Evolutionary conservation across 345 rosid species (phyloP).

Genomic region (Syzygium grande): DNA sequence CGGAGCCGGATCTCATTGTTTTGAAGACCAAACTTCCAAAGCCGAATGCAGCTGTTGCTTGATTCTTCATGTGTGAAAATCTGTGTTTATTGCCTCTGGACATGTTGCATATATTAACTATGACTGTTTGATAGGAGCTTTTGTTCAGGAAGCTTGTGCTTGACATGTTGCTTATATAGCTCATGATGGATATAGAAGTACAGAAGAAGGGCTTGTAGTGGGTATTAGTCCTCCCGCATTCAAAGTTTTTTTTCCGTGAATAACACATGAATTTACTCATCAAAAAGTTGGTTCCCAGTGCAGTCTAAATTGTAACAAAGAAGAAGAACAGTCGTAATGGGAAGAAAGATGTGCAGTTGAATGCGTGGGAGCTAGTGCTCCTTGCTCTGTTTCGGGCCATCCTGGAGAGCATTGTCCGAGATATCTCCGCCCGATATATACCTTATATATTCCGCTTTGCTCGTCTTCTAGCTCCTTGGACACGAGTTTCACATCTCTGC

Average conservation of each 20-base stretch:
- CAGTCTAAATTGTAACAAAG: background rate
- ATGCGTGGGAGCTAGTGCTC: background rate
- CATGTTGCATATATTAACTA: background rate
- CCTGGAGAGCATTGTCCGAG: background rate
- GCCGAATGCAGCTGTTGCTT: background rate
- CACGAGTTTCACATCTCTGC: constrained; percentile 22
- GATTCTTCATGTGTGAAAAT: background rate
- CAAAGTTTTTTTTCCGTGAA: background rate
- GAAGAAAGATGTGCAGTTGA: background rate
- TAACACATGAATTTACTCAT: background rate
- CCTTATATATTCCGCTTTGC: background rate
- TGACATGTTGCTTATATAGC: background rate
- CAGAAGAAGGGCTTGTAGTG: background rate
- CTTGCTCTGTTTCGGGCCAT: constrained; percentile 22
- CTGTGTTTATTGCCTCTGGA: background rate
- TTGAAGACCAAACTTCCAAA: too few relatives aligned
- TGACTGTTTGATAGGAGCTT: background rate
- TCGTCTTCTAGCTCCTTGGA: constrained; percentile 3
- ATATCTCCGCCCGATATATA: too few relatives aligned
- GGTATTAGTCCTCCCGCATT: background rate
- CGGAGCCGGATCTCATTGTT: too few relatives aligned
- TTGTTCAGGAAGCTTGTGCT: background rate
- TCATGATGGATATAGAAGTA: background rate
- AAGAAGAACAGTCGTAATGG: background rate
- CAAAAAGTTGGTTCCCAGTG: background rate